Evolutionary conservation across 2,329 filamentous ascomycete genomes (phyloP), one percentile per base, ranked within the genome.

Genomic region (Cercospora citrullina): DNA sequence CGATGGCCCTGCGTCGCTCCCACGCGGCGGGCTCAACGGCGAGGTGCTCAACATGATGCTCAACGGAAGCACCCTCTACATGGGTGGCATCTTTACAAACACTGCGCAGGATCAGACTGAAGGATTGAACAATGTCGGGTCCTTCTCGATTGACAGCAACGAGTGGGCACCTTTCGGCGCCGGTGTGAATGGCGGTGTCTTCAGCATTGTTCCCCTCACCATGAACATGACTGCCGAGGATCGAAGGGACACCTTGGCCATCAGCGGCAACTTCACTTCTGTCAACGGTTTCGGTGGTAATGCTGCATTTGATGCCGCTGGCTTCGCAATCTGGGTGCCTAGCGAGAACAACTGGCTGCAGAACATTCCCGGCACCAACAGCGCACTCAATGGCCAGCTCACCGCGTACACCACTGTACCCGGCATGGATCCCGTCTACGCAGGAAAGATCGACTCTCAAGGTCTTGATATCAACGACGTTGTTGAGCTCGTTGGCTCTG

Each of bases 241-340:
- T 18, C 86, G 89, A 0, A 92, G 97, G 77, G 86, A 87, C 12
- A 92, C 91, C 23, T 86, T 98, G 70, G 89, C 90, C 1, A 83
- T 99, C 68, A 94, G 89, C 60, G 95, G 95, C 5, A 84, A 88
- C 68, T 99, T 99, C 78, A 85, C 87, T 16, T 83, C 88, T 64
- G 87, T 97, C 69, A 85, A 90, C 30, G 86, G 85, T 0, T 94
- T 93, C 73, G 87, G 83, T 39, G 83, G 84, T 71, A 89, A 89
- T 72, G 79, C 84, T 6, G 86, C 88, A 9, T 84, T 89, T 30
- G 75, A 85, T 8, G 91, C 89, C 0, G 80, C 87, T 61, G 93
- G 94, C 2, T 93, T 99, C 75, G 94, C 93, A 14, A 84, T 98
- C 42, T 99, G 95, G 95, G 90, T 98, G 7, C 92, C 92, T 3